phyloP scores from a whole-genome alignment of 805 yeast species.

The Hanseniaspora jakobsenii region DNA sequence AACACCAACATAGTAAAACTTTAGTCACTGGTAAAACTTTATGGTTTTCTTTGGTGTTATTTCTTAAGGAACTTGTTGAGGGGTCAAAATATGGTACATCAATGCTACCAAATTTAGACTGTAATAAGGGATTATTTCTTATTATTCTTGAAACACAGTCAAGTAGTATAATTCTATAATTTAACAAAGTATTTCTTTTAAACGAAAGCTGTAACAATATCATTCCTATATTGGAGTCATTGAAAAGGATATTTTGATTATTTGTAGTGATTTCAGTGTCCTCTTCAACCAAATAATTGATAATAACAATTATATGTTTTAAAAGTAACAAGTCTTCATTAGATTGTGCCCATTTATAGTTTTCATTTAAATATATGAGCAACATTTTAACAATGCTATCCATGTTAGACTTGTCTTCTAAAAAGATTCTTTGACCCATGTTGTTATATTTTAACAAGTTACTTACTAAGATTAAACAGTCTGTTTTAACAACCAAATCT shows the following conservation, averaged over 20 bases:
- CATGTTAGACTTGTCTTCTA: constrained; percentile 62
- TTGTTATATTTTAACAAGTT: constrained; percentile 70
- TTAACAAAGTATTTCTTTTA: constrained; percentile 48
- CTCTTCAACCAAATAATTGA: constrained; percentile 57
- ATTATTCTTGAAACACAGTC: constrained; percentile 69
- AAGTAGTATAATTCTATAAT: constrained; percentile 56
- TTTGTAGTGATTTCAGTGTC: constrained; percentile 52
- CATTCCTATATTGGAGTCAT: constrained; percentile 49
- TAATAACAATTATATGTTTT: constrained; percentile 55
- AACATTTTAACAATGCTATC: constrained; percentile 34
- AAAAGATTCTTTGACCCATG: constrained; percentile 76
- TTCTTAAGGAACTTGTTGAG: constrained; percentile 16
- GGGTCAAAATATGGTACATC: constrained; percentile 92
- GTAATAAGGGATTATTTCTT: constrained; percentile 52
- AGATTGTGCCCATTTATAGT: constrained; percentile 1
- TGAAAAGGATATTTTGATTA: constrained; percentile 50
- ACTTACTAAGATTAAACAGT: constrained; percentile 64
- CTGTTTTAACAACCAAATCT: constrained; percentile 70
- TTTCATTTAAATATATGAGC: constrained; percentile 60
- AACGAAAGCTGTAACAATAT: constrained; percentile 60
- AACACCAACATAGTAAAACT: constrained; percentile 73
- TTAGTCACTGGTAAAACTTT: constrained; percentile 51
- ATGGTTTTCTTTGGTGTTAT: constrained; percentile 18
- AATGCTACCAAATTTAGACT: constrained; percentile 57
- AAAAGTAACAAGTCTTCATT: constrained; percentile 43